Conservation (phyloP, 257 asterid genomes). For the Solanum phureja region DNA sequence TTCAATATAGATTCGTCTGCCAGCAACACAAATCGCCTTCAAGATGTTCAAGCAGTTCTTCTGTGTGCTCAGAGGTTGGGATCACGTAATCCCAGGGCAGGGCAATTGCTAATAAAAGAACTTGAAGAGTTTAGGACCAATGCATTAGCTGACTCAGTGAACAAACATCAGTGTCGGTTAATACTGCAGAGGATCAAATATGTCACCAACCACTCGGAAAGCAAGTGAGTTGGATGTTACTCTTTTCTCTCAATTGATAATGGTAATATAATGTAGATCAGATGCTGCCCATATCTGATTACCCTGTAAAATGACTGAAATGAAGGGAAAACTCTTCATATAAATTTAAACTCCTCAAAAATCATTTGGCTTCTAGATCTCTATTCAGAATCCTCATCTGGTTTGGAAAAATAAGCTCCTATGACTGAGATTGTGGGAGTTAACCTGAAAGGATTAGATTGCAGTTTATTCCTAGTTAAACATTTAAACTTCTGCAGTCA, state of each 20-base stretch:
- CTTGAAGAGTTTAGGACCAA: slow-evolving; percentile 75
- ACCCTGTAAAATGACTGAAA: not conserved
- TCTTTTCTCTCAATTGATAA: not conserved
- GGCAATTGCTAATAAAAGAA: slow-evolving; percentile 65
- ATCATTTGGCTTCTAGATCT: not conserved
- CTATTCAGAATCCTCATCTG: not conserved
- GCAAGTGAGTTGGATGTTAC: slow-evolving; percentile 43
- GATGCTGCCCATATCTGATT: not conserved
- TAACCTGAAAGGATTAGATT: not conserved
- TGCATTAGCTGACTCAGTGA: slow-evolving; percentile 78
- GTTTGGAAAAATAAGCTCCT: not conserved
- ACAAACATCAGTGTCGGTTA: slow-evolving; percentile 76
- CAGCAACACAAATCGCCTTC: slow-evolving; percentile 63
- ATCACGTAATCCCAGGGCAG: slow-evolving; percentile 83
- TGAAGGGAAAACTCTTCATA: not conserved
- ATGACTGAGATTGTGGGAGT: not conserved
- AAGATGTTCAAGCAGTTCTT: slow-evolving; percentile 90
- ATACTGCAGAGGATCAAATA: slow-evolving; percentile 75
- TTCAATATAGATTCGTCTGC: slow-evolving; percentile 65
- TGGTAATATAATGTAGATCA: not conserved
- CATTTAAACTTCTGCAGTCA: not conserved
- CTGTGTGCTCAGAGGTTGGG: slow-evolving; percentile 77
- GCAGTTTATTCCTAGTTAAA: not conserved
- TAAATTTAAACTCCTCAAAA: not conserved
- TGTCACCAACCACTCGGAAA: slow-evolving; percentile 56